Evolutionary conservation across 768 basidiomycete genomes (phyloP).

Genomic region (Lactarius hatsudake): DNA sequence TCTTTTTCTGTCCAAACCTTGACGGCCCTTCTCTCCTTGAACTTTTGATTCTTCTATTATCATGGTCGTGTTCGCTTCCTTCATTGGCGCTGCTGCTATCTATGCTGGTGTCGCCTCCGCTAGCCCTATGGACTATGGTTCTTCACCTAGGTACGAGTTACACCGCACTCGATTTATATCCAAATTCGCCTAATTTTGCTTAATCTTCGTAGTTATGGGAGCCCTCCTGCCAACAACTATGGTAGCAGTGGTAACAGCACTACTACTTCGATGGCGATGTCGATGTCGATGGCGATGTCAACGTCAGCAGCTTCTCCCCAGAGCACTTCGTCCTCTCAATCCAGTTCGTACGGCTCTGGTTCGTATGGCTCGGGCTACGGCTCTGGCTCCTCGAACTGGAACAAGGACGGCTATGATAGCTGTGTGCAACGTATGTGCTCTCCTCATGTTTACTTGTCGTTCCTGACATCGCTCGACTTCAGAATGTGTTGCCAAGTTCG

Average conservation of each 20-base stretch:
- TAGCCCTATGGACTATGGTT: constrained; percentile 42
- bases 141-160: neutral
- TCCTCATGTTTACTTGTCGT: constrained; percentile 1
- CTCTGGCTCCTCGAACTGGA: constrained; percentile 60
- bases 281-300: too few species aligned
- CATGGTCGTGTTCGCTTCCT: constrained; percentile 60
- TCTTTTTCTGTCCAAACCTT: constrained; percentile 41
- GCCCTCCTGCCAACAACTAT: neutral
- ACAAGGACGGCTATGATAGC: constrained; percentile 54
- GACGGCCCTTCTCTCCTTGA: constrained; percentile 40
- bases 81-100: constrained; percentile 54
- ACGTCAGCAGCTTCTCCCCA: constrained; percentile 4
- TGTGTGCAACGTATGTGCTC: constrained; percentile 64
- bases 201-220: constrained; percentile 24
- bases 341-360: neutral
- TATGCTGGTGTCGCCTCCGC: constrained; percentile 52
- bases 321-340: constrained; percentile 40
- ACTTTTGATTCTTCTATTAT: constrained; percentile 37
- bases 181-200: neutral
- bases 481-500: constrained; percentile 71
- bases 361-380: constrained; percentile 41
- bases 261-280: constrained; percentile 7
- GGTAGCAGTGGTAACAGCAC: constrained; percentile 21
- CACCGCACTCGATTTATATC: too few species aligned
- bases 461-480: neutral